A percentile compares a stretch with the other conserved stretches of the same genome.
Conservation (phyloP, 2,329 filamentous ascomycete species). For the Hymenoscyphus linearis region DNA sequence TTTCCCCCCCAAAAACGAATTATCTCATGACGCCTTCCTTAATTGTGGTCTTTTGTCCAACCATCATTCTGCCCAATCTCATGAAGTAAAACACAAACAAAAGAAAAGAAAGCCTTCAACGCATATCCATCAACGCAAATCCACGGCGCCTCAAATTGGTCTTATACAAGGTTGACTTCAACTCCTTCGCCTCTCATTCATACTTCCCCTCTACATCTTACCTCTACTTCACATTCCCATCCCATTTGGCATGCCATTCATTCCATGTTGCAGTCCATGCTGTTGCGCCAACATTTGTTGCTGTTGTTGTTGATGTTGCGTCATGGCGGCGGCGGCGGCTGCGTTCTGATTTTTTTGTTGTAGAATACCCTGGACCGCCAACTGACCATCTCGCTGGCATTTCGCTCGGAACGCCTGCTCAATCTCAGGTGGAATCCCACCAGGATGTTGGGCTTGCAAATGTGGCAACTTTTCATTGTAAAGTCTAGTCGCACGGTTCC, state of each 20-base stretch:
- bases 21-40: not conserved
- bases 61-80: not conserved
- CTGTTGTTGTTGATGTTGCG: constrained; percentile 17
- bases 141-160: not conserved
- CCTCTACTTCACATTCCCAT: constrained; percentile 23
- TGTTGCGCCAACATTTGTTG: constrained; percentile 23
- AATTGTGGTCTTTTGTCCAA: not conserved
- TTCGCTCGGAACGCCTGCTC: constrained; percentile 10
- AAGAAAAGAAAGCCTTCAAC: too few relatives aligned
- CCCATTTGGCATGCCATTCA: constrained; percentile 25
- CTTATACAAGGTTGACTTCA: not conserved
- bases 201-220: not conserved
- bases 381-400: constrained; percentile 14
- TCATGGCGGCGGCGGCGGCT: too few relatives aligned
- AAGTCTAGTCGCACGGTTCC: not conserved
- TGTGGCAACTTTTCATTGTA: not conserved
- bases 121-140: not conserved
- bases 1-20: not conserved
- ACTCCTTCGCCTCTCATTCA: not conserved
- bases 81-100: not conserved
- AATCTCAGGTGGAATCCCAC: constrained; percentile 17
- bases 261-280: constrained; percentile 12
- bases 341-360: not conserved
- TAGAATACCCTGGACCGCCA: constrained; percentile 12
- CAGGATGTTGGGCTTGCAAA: not conserved